Evolutionary conservation across 176 grass and related monocot species (phyloP), one percentile per base, ranked within the genome.

Genomic region (Poa pratensis): DNA sequence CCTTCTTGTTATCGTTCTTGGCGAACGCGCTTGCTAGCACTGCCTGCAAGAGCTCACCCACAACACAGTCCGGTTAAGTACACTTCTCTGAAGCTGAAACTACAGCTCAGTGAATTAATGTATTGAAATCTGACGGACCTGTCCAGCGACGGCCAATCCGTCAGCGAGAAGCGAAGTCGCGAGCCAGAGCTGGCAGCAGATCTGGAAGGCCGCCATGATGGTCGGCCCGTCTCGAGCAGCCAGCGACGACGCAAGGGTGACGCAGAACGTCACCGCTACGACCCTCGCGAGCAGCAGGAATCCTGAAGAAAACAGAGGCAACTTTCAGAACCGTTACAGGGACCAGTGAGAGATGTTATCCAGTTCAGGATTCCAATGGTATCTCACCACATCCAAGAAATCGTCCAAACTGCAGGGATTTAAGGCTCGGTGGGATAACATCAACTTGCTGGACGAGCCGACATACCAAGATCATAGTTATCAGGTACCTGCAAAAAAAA

Each of bases 191-290:
- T 99, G 97, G 46, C 92, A 91, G 82, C 94, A 96, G 37, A 99
- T 92, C 73, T 99, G 97, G 83, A 99, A 99, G 45, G 88, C 97
- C 28, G 94, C 97, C 97, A 99, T 99, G 64, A 79, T 69, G 19
- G 83, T 92, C 5, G 97, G 52, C 17, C 97, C 97, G 51, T 91
- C 73, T 30, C 85, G 94, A 69, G 97, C 97, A 27, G 97, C 97
- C 85, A 99, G 82, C 0, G 97, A 99, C 52, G 97, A 89, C 5
- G 93, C 92, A 10, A 99, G 86, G 5, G 97, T 99, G 63, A 99
- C 97, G 32, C 97, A 99, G 88, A 96, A 96, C 17, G 97, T 99
- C 81, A 99, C 97, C 4, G 97, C 97, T 84, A 99, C 92, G 23
- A 99, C 97, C 76, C 97, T 92, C 39, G 84, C 93, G 3, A 99